phyloP scores from a whole-genome alignment of 1,284 basidiomycete genomes.

The Rhodotorula sp. region DNA sequence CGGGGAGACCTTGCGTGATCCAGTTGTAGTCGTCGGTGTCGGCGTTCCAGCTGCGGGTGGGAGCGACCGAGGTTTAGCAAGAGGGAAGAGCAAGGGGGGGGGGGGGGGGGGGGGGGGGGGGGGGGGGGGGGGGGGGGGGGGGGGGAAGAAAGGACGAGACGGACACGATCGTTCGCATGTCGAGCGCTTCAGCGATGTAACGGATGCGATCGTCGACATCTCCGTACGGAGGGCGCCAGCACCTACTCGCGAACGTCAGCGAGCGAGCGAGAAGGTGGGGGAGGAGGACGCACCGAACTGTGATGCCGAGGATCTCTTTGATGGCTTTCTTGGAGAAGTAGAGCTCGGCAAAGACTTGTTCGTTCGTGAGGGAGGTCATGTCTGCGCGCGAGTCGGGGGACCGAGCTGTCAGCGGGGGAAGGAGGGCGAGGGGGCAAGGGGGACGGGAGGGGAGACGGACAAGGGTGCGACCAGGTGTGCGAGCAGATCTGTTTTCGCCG shows the following conservation, averaged over 20 bases:
- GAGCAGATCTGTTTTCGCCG: background rate
- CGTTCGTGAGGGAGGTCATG: slow-evolving; percentile 55
- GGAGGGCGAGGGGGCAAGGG: background rate
- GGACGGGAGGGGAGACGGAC: background rate
- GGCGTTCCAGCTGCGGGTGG: slow-evolving; percentile 50
- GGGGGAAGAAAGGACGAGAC: no score
- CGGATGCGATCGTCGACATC: slow-evolving; percentile 58
- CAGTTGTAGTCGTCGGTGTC: slow-evolving; percentile 48
- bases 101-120: no score
- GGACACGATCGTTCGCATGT: slow-evolving; percentile 53
- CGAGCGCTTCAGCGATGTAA: slow-evolving; percentile 54
- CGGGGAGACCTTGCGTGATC: slow-evolving; percentile 20
- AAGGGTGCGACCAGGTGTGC: slow-evolving; percentile 22
- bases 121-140: no score
- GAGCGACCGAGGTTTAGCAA: background rate
- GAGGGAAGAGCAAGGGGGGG: background rate
- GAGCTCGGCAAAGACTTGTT: slow-evolving; percentile 58
- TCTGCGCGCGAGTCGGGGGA: slow-evolving; percentile 8
- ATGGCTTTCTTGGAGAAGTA: slow-evolving; percentile 57
- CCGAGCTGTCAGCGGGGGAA: slow-evolving; percentile 6
- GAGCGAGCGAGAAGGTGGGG: background rate
- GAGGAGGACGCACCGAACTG: slow-evolving; percentile 50
- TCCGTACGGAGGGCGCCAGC: slow-evolving; percentile 32
- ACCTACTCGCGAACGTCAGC: background rate
- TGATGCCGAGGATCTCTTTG: slow-evolving; percentile 56